Base-by-base conservation (phyloP, 2,329 filamentous ascomycete genomes). In the Fusarium secorum region DNA sequence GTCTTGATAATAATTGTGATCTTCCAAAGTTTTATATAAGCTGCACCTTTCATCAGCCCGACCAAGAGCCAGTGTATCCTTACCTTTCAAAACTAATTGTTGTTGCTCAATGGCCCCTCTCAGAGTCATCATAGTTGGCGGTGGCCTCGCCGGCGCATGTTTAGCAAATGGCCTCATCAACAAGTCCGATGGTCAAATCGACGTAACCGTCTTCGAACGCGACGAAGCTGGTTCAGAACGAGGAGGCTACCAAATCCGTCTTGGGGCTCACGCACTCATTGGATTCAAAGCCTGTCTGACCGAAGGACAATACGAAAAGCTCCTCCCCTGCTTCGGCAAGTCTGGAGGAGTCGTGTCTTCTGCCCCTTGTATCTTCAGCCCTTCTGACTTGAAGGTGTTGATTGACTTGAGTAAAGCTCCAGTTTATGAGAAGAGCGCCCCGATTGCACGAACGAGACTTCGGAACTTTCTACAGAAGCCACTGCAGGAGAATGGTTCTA, bases 401-500 rank as follows among this genome's bases (percentile, higher is more conserved):
- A 24, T 60, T 0, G 58, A 58, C 13, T 20, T 60, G 26, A 60
- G 58, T 1, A 60, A 60, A 7, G 58, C 52, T 4, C 58, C 58
- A 0, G 1, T 58, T 1, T 60, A 60, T 11, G 58, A 60, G 18
- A 60, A 60, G 41, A 60, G 58, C 1, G 58, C 58, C 7, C 58
- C 58, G 0, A 39, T 60, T 8, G 52, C 41, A 3, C 26, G 58
- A 5, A 10, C 17, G 0, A 15, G 52, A 3, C 11, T 60, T 0
- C 18, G 41, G 0, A 30, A 58, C 9, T 46, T 58, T 2, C 8
- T 60, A 0, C 58, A 61, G 1, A 26, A 33, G 1, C 52, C 41
- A 0, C 3, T 61, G 0, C 26, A 45, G 4, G 26, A 46, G 7
- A 15, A 4, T 0, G 2, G 1, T 0, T 10, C 1, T 5, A 58